A percentile compares a stretch with the other conserved stretches of the same genome.
phyloP scores from a whole-genome alignment of 2,329 filamentous ascomycete genomes.

The Penicillium sp. region DNA sequence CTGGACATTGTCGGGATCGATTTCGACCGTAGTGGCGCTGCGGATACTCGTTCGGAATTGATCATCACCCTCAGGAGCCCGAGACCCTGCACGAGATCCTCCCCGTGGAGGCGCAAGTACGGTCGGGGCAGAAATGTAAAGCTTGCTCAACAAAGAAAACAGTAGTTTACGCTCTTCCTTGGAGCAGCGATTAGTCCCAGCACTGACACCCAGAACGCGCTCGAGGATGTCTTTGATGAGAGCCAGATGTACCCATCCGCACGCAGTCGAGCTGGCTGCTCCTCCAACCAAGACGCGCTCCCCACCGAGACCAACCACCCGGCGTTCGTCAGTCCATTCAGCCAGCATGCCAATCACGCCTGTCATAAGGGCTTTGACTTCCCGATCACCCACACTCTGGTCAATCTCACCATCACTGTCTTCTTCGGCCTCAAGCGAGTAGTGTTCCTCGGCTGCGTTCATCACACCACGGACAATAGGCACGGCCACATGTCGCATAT shows the following conservation, averaged over 20 bases:
- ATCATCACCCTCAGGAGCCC: slow-evolving; percentile 55
- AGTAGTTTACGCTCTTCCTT: slow-evolving; percentile 80
- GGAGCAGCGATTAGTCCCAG: slow-evolving; percentile 31
- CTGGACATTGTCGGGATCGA: slow-evolving; percentile 48
- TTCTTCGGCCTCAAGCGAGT: slow-evolving; percentile 66
- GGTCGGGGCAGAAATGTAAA: slow-evolving; percentile 66
- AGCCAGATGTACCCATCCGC: slow-evolving; percentile 72
- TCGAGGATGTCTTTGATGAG: slow-evolving; percentile 74
- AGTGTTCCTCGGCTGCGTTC: slow-evolving; percentile 55
- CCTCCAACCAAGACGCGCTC: slow-evolving; percentile 40
- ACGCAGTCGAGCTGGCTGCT: slow-evolving; percentile 52
- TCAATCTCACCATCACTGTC: slow-evolving; percentile 67
- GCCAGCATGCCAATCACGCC: slow-evolving; percentile 74
- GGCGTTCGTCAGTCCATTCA: slow-evolving; percentile 92
- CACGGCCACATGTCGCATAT: slow-evolving; percentile 70
- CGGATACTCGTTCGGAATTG: slow-evolving; percentile 47
- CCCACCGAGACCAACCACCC: slow-evolving; percentile 59
- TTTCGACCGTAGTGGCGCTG: slow-evolving; percentile 46
- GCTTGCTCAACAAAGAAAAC: slow-evolving; percentile 70
- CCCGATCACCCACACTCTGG: slow-evolving; percentile 66
- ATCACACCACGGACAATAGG: slow-evolving; percentile 67
- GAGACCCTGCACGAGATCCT: slow-evolving; percentile 29
- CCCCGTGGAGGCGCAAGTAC: slow-evolving; percentile 32
- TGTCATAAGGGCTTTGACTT: slow-evolving; percentile 52
- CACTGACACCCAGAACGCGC: slow-evolving; percentile 53